Evolutionary conservation across 2,329 filamentous ascomycete species (phyloP).

Genomic region (Fusarium compactum): DNA sequence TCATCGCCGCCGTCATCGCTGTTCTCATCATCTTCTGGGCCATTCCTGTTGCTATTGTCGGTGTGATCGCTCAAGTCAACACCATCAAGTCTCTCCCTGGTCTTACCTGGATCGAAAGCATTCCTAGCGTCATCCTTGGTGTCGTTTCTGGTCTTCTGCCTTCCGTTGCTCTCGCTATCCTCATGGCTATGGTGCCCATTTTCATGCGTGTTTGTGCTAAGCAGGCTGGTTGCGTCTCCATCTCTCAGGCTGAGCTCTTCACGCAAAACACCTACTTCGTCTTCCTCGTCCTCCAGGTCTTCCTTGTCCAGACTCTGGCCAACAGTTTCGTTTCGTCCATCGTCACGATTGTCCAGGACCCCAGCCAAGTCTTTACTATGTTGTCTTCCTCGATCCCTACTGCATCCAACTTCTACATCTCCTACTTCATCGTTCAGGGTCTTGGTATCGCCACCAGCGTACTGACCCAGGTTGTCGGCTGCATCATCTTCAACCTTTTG

Average conservation of each 20-base stretch:
- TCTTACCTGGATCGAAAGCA: conserved; percentile 77
- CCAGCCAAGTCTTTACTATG: conserved; percentile 69
- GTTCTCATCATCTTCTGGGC: conserved; percentile 89
- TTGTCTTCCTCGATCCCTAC: conserved; percentile 81
- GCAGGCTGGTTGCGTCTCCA: conserved; percentile 81
- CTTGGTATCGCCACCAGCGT: conserved; percentile 79
- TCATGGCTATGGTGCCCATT: conserved; percentile 85
- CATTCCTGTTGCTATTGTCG: conserved; percentile 80
- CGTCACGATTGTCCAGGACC: conserved; percentile 71
- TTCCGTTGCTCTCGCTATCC: conserved; percentile 78
- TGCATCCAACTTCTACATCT: conserved; percentile 94
- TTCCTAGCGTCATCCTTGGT: conserved; percentile 78
- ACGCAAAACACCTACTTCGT: conserved; percentile 93
- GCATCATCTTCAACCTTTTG: conserved; percentile 75
- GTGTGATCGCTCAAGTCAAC: conserved; percentile 85
- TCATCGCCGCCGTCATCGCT: conserved; percentile 74
- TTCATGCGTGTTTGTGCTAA: conserved; percentile 77
- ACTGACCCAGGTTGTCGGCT: conserved; percentile 74
- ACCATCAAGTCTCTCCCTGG: conserved; percentile 76
- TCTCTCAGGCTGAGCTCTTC: conserved; percentile 84
- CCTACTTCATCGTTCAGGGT: conserved; percentile 88
- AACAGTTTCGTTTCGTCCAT: conserved; percentile 81
- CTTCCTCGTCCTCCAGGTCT: conserved; percentile 94
- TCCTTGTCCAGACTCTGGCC: conserved; percentile 85
- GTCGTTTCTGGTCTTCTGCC: conserved; percentile 88